phyloP scores from a whole-genome alignment of 1,284 basidiomycete genomes.

The Chalciporus sp. region DNA sequence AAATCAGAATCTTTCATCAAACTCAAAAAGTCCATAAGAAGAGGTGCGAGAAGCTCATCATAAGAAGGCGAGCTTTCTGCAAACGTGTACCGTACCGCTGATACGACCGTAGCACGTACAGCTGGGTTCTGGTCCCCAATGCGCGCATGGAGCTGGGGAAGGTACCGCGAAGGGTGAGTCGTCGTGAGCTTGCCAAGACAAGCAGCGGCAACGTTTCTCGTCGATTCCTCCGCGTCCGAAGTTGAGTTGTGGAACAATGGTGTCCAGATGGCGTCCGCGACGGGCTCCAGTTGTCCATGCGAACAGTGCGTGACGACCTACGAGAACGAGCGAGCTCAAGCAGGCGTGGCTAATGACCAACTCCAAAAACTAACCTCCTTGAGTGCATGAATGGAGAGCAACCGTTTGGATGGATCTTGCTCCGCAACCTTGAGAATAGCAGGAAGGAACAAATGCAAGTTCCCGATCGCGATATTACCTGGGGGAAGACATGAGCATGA shows the following conservation, averaged over 20 bases:
- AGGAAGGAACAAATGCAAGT: slow-evolving; percentile 84
- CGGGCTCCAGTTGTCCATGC: slow-evolving; percentile 76
- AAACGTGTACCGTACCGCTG: slow-evolving; percentile 95
- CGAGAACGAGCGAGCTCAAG: not conserved
- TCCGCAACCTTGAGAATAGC: slow-evolving; percentile 83
- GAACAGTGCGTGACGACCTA: slow-evolving; percentile 92
- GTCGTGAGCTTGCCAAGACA: slow-evolving; percentile 96
- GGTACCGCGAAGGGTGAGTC: slow-evolving; percentile 84
- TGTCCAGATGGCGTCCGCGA: slow-evolving; percentile 88
- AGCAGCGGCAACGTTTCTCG: slow-evolving; percentile 93
- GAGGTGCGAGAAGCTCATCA: slow-evolving; percentile 85
- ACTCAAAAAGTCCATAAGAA: slow-evolving; percentile 89
- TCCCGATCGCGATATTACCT: slow-evolving; percentile 96
- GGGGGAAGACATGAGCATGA: slow-evolving; percentile 17
- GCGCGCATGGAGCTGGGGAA: slow-evolving; percentile 89
- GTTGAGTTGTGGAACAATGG: slow-evolving; percentile 88
- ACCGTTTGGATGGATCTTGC: slow-evolving; percentile 73
- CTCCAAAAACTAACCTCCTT: slow-evolving; percentile 71
- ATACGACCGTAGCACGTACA: slow-evolving; percentile 87
- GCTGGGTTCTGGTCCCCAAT: slow-evolving; percentile 69
- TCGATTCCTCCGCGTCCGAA: slow-evolving; percentile 81
- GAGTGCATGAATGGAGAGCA: slow-evolving; percentile 87
- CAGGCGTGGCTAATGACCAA: not conserved
- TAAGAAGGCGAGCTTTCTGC: slow-evolving; percentile 83
- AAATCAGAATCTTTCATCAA: slow-evolving; percentile 86